phyloP scores from a whole-genome alignment of 768 basidiomycete species.

The Boletus eberwhitei region DNA sequence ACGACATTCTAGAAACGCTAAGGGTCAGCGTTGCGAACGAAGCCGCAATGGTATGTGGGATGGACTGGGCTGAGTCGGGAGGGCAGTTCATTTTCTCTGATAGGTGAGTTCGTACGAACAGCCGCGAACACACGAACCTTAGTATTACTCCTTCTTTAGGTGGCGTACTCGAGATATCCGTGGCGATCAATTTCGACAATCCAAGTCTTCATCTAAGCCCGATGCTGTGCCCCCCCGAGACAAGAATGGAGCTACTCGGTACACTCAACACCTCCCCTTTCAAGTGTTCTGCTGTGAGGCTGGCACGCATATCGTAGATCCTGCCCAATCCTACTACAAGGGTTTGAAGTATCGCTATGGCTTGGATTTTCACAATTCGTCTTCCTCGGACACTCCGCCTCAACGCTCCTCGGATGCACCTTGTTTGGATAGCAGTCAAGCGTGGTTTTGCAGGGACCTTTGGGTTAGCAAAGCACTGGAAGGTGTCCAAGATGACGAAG shows the following conservation, averaged over 20 bases:
- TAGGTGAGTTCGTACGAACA: constrained; percentile 49
- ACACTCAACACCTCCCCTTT: constrained; percentile 91
- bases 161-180: constrained; percentile 98
- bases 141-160: constrained; percentile 36
- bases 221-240: constrained; percentile 94
- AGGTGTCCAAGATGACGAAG: constrained; percentile 57
- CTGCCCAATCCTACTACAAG: constrained; percentile 91
- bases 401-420: constrained; percentile 73
- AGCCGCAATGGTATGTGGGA: constrained; percentile 99
- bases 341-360: constrained; percentile 85
- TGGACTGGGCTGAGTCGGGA: constrained; percentile 99
- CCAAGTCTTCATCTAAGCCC: constrained; percentile 86
- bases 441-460: constrained; percentile 97
- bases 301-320: constrained; percentile 96
- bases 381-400: constrained; percentile 49
- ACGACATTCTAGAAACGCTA: constrained; percentile 94
- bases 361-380: constrained; percentile 76
- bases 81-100: constrained; percentile 98
- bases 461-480: constrained; percentile 89
- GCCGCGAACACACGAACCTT: not conserved
- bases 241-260: constrained; percentile 72
- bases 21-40: constrained; percentile 87
- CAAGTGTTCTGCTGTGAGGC: constrained; percentile 99
- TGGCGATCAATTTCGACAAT: constrained; percentile 97
- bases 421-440: constrained; percentile 94